Evolutionary conservation across 2,329 filamentous ascomycete genomes (phyloP).

Genomic region (Apiospora hydei): DNA sequence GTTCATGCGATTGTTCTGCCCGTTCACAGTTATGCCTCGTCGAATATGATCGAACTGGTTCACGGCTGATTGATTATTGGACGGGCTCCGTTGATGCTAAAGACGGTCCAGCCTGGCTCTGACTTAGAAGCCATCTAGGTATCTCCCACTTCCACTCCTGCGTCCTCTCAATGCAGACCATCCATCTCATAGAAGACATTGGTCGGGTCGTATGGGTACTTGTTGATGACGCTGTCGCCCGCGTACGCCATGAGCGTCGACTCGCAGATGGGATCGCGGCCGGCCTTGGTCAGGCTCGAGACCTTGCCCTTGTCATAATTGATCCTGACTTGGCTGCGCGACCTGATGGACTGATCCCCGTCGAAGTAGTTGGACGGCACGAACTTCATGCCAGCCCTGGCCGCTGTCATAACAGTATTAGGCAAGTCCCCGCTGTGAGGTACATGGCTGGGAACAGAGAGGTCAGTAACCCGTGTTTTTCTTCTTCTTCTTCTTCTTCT

Average conservation of each 20-base stretch:
- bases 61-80: background rate
- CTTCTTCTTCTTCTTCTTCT: conserved; percentile 41
- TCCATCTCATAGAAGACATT: conserved; percentile 4
- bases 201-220: conserved; percentile 6
- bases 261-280: conserved; percentile 16
- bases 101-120: background rate
- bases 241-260: background rate
- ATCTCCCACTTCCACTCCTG: no score
- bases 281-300: conserved; percentile 4
- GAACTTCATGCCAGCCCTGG: conserved; percentile 46
- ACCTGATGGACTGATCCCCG: conserved; percentile 26
- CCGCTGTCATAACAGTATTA: conserved; percentile 51
- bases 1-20: background rate
- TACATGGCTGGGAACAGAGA: conserved; percentile 51
- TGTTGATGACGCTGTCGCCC: conserved; percentile 15
- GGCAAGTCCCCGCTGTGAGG: conserved; percentile 52
- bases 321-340: background rate
- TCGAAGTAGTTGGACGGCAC: conserved; percentile 47
- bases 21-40: background rate
- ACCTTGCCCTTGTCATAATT: background rate
- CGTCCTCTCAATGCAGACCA: background rate
- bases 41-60: background rate
- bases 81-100: background rate
- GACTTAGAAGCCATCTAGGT: no score
- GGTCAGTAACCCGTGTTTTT: conserved; percentile 42